These are phyloP conservation scores for Diaporthe caulivora DNA, from an alignment of 2,329 filamentous ascomycete genomes.

Conservation along the genomic window DNA sequence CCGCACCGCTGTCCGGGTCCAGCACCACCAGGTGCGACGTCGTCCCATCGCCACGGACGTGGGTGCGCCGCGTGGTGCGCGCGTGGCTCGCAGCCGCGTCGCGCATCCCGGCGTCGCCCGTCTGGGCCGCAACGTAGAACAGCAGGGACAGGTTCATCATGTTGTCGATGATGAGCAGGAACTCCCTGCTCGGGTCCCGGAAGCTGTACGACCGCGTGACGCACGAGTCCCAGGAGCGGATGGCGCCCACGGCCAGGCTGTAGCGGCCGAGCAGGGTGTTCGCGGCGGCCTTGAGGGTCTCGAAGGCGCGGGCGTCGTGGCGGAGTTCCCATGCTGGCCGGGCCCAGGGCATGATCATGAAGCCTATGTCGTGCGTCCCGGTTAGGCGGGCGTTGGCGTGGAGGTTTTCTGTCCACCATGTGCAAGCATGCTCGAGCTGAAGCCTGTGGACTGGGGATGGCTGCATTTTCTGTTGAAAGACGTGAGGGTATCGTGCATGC, in stretches of 20 bases:
- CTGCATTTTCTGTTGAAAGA: conserved; percentile 36
- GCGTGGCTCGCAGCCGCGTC: conserved; percentile 55
- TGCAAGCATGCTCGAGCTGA: conserved; percentile 50
- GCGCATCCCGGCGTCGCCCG: conserved; percentile 45
- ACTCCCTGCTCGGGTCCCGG: conserved; percentile 50
- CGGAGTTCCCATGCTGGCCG: conserved; percentile 54
- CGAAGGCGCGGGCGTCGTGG: conserved; percentile 50
- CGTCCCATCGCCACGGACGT: conserved; percentile 54
- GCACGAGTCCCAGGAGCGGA: conserved; percentile 59
- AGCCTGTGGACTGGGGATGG: conserved; percentile 41
- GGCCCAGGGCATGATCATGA: conserved; percentile 57
- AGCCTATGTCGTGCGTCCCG: conserved; percentile 58
- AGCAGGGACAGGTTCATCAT: conserved; percentile 58
- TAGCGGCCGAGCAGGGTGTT: conserved; percentile 50
- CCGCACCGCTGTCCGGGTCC: conserved; percentile 49
- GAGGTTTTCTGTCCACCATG: conserved; percentile 56
- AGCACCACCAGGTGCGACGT: conserved; percentile 50
- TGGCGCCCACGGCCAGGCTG: conserved; percentile 48
- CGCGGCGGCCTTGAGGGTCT: conserved; percentile 47
- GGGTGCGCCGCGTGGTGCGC: conserved; percentile 51
- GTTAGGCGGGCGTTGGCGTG: conserved; percentile 50
- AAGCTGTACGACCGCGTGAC: conserved; percentile 54
- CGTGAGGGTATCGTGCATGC: conserved; percentile 42
- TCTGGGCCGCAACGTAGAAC: conserved; percentile 54
- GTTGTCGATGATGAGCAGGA: conserved; percentile 57